Base-by-base conservation (phyloP, 768 basidiomycete species). In the Suillus subaureus region DNA sequence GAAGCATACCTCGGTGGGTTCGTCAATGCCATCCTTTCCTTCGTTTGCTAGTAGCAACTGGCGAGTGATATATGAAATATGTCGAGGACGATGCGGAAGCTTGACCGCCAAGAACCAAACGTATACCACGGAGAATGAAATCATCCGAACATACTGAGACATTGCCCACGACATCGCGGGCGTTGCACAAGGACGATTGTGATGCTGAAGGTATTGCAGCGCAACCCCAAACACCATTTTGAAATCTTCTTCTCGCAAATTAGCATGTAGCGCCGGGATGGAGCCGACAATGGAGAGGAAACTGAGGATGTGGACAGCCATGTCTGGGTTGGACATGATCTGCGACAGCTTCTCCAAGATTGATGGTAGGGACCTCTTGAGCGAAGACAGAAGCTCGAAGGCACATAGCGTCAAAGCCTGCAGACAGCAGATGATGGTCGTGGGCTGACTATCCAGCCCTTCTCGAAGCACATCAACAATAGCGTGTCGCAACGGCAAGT, bases 291-390 rank as follows among this genome's bases (percentile, higher is more conserved):
- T 90, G 51, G 88, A 85, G 28, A 99, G 85, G 75, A 99, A 93
- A 67, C 93, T 93, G 65, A 99, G 87, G 74, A 99, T 96, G 74
- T 99, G 96, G n/a, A 96, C 91, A 7, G 95, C 91, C 85, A 98
- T 91, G 66, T 89, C 89, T 3, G 94, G 88, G 62, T 93, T 95
- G 1, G 94, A 94, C 89, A 98, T 96, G 78, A 99, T 97, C 74
- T 93, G 91, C 8, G 92, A 89, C 35, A 99, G 84, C 76, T 93
- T 93, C 70, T 91, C 90, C 64, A 99, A 81, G 61, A 97, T 94
- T 42, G 85, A 82, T 8, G 94, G 85, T 42, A 98, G 81, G 70
- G 83, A 87, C 68, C 90, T 92, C 33, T 90, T 93, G 77, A 96
- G 86, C 8, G 93, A 92, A 8, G 87, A 79, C 60, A 89, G 90